These are phyloP conservation scores for Gossypium trilobum DNA, from an alignment of 441 rosid genomes.

Conservation along the genomic window DNA sequence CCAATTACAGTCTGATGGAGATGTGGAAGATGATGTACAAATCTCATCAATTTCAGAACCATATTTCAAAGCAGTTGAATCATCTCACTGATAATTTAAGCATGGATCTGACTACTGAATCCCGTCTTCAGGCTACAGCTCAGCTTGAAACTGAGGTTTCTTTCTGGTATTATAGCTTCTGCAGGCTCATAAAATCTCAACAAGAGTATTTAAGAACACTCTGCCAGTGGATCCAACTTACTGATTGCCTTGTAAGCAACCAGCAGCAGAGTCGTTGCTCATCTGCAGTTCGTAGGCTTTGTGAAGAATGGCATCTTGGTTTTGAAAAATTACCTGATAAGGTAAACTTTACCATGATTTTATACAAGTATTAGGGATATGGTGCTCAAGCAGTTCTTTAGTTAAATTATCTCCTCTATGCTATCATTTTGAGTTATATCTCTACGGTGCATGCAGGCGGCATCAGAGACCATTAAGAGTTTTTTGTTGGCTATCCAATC, in stretches of 20 bases:
- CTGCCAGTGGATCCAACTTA: conserved; percentile 20
- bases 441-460: conserved; percentile 32
- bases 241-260: conserved; percentile 43
- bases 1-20: conserved; percentile 44
- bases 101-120: conserved; percentile 51
- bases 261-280: conserved; percentile 40
- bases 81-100: conserved; percentile 41
- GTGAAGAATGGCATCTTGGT: conserved; percentile 61
- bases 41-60: conserved; percentile 70
- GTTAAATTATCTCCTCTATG: not conserved
- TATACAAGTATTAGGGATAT: not conserved
- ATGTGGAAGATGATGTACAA: conserved; percentile 78
- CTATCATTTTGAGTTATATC: not conserved
- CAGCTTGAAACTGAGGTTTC: conserved; percentile 27
- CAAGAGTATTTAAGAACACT: too few species aligned
- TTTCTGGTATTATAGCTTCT: too few species aligned
- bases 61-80: conserved; percentile 65
- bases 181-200: too few species aligned
- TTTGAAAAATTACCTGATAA: conserved; percentile 68
- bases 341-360: conserved; percentile 30
- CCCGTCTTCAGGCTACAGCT: conserved; percentile 59
- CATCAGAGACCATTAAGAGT: conserved; percentile 64
- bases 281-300: conserved; percentile 49
- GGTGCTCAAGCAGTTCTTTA: not conserved
- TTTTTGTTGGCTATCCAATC: conserved; percentile 50